Evolutionary conservation across 768 basidiomycete species (phyloP), one percentile per base, ranked within the genome.

Genomic region (Psilocybe sp.): DNA sequence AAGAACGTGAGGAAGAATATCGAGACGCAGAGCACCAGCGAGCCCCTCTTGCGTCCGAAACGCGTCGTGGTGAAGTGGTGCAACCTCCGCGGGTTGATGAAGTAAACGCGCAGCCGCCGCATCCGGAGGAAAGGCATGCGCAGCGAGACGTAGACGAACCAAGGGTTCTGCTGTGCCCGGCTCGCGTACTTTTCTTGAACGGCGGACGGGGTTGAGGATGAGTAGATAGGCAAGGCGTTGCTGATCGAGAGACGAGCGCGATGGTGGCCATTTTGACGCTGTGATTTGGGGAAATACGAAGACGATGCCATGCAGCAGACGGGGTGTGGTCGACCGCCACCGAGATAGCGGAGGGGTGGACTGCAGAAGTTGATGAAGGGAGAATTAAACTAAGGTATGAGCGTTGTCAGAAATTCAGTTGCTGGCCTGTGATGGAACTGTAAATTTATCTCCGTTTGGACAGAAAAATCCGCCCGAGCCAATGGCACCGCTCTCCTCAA

Each of bases 21-120:
- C 19, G 72, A 69, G 44, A 82, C 31, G 43, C 72, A 73, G 18
- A 87, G 65, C 35, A 86, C 56, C 44, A 82, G 55, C 12, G 76
- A 75, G 3, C 84, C 84, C 53, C 80, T 69, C 65, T 76, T 70
- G 14, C 81, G 74, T 31, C 83, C 82, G 58, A 86, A 80, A 43
- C 80, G 81, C 44, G 75, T 64, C 47, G 80, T 66, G 51, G 71
- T 74, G 57, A 75, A 73, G 41, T 80, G 77, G 66, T 86, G 80
- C 50, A 89, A 60, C 56, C 80, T 79, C 15, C 72, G 66, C 16
- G 83, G 74, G 62, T 89, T 87, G 51, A 81, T 82, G 46, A 85
- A 56, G 58, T 76, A 73, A 43, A 91, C 56, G 13, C 80, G 80
- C 13, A 86, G 60, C 36, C 76, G 70, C 51, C 81, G 84, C 14